Evolutionary conservation across 2,329 filamentous ascomycete species (phyloP).

Genomic region (Xylariaceae sp.): DNA sequence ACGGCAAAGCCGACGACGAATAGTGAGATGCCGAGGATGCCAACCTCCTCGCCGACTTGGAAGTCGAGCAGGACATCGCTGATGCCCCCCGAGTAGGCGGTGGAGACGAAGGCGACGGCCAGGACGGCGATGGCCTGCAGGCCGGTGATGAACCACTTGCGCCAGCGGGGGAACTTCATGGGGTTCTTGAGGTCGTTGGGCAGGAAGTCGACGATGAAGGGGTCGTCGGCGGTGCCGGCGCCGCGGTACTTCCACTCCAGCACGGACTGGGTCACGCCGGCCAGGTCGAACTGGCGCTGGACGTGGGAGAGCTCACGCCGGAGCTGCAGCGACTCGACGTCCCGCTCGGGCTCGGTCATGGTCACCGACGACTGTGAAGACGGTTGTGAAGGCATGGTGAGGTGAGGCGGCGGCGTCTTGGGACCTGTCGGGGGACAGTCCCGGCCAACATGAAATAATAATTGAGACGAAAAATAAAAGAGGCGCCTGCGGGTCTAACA

Average conservation of each 20-base stretch:
- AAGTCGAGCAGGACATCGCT: conserved; percentile 48
- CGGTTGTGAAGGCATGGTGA: conserved; percentile 1
- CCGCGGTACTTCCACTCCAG: conserved; percentile 52
- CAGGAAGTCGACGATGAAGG: conserved; percentile 61
- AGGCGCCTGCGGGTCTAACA: no score
- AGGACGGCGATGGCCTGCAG: conserved; percentile 60
- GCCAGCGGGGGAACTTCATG: conserved; percentile 44
- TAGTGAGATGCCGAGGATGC: conserved; percentile 44
- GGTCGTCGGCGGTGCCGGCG: conserved; percentile 55
- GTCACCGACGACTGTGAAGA: conserved; percentile 13
- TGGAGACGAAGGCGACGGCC: conserved; percentile 62
- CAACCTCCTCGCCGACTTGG: conserved; percentile 36
- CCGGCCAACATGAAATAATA: no score
- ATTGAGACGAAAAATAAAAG: no score
- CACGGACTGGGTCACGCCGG: conserved; percentile 49
- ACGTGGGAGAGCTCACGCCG: conserved; percentile 35
- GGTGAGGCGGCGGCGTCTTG: no score
- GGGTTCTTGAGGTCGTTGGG: conserved; percentile 59
- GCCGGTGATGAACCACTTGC: conserved; percentile 60
- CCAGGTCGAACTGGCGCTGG: conserved; percentile 48
- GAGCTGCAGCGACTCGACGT: conserved; percentile 33
- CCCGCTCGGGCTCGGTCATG: conserved; percentile 16
- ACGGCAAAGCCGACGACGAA: conserved; percentile 49
- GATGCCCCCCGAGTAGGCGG: conserved; percentile 56
- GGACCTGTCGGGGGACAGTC: no score